Evolutionary conservation across 371 early-diverging fungal species (phyloP).

Genomic region (Mortierella sp.): DNA sequence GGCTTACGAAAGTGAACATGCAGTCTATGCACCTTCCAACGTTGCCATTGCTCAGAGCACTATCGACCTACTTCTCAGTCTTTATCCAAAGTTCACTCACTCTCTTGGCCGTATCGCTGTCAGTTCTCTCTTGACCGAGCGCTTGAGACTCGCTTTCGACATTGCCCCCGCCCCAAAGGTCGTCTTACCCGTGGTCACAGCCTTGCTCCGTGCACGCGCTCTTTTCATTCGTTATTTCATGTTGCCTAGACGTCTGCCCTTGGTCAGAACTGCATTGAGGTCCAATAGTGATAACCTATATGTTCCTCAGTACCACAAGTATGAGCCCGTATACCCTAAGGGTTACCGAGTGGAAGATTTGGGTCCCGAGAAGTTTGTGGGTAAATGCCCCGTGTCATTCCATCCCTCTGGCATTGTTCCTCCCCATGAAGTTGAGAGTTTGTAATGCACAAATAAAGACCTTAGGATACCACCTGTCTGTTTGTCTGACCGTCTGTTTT

Average conservation of each 20-base stretch:
- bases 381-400: slow-evolving; percentile 8
- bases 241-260: slow-evolving; percentile 25
- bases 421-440: too few relatives aligned
- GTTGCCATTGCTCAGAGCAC: slow-evolving; percentile 48
- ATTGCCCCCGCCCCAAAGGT: slow-evolving; percentile 24
- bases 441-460: too few relatives aligned
- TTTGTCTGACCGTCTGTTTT: too few relatives aligned
- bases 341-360: slow-evolving; percentile 52
- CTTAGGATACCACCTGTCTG: too few relatives aligned
- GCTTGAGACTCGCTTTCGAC: slow-evolving; percentile 47
- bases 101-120: slow-evolving; percentile 30
- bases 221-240: slow-evolving; percentile 42
- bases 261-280: slow-evolving; percentile 34
- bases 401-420: too few relatives aligned
- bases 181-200: slow-evolving; percentile 7
- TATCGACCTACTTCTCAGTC: slow-evolving; percentile 40
- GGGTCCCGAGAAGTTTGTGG: slow-evolving; percentile 43
- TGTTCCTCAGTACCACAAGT: slow-evolving; percentile 33
- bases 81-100: slow-evolving; percentile 40
- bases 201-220: slow-evolving; percentile 19
- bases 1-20: slow-evolving; percentile 41
- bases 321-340: slow-evolving; percentile 36
- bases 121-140: slow-evolving; percentile 35
- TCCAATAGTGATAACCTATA: slow-evolving; percentile 34
- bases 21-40: slow-evolving; percentile 40